Base-by-base conservation (phyloP, 306 rosid species). In the barrel medic (Medicago truncatula) region DNA sequence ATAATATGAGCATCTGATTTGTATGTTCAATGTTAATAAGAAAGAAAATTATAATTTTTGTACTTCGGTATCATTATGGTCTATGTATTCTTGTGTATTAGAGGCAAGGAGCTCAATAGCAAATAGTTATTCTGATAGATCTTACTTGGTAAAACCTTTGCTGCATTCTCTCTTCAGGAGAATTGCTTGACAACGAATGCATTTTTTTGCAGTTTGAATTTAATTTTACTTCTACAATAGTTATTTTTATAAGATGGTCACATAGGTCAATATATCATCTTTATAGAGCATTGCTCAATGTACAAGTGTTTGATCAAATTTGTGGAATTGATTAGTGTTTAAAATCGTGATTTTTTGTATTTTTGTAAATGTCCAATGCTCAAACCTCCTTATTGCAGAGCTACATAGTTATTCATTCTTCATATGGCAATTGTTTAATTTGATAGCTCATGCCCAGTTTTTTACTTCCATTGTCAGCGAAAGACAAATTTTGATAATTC, bases 381-480 rank as follows among this genome's bases (percentile, higher is more conserved):
- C 14, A 60, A 54, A 58, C 40, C 17, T 73, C 11, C 70, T 25
- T 52, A 50, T 40, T 44, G 36, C 53, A 34, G 41, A 69, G 60
- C 60, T 81, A 23, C 54, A 39, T 49, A 50, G 34, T 36, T 61
- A 71, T 75, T 60, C 71, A 46, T 65, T 70, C 70, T 67, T 43
- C 61, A 18, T n/a, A n/a, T 60, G 68, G 43, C 23, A 63, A 21
- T 40, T 6, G 21, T 58, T 39, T 75, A 62, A 63, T 69, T 41
- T 67, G 80, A 44, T 68, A 67, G 74, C 76, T 69, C 63, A 77
- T 71, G 21, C 52, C 13, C 40, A 3, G 67, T 74, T 34, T 40
- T 77, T 77, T 86, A 2, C 20, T 81, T 83, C 25, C 72, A 10
- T 85, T 91, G 63, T 71, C 97, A 95, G 98, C n/a, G n/a, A n/a